These are phyloP conservation scores for Zasmidium citrigriseum DNA, from an alignment of 2,329 filamentous ascomycete species.

Conservation along the genomic window DNA sequence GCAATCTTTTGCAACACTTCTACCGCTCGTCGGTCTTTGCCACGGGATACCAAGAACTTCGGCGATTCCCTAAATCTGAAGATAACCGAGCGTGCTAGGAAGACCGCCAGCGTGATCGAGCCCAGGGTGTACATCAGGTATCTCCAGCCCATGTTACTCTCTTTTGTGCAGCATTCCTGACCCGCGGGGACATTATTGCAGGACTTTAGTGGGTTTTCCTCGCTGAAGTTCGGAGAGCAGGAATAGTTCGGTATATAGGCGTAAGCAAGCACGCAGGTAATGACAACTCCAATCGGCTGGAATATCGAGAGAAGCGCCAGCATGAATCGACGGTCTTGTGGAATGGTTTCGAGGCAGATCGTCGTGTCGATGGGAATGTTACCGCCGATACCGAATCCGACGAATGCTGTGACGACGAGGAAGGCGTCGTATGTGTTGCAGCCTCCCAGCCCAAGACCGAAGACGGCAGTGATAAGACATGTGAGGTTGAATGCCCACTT, in stretches of 20 bases:
- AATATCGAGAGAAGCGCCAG: slow-evolving; percentile 57
- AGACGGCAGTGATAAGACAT: slow-evolving; percentile 56
- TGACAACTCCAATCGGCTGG: slow-evolving; percentile 57
- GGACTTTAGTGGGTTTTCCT: slow-evolving; percentile 44
- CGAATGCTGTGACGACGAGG: slow-evolving; percentile 55
- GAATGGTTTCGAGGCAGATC: slow-evolving; percentile 59
- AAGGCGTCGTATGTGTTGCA: slow-evolving; percentile 54
- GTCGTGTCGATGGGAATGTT: slow-evolving; percentile 60
- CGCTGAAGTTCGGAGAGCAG: slow-evolving; percentile 53
- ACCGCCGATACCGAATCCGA: slow-evolving; percentile 51
- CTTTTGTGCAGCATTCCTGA: slow-evolving; percentile 39
- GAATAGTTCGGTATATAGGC: slow-evolving; percentile 53
- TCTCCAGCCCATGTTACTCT: slow-evolving; percentile 48
- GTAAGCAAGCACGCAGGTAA: slow-evolving; percentile 55
- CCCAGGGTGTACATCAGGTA: slow-evolving; percentile 45
- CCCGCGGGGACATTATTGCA: slow-evolving; percentile 40
- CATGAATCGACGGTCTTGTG: slow-evolving; percentile 53
- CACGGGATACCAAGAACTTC: slow-evolving; percentile 59
- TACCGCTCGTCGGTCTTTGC: slow-evolving; percentile 55
- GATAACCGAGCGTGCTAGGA: slow-evolving; percentile 56
- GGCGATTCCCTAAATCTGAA: slow-evolving; percentile 62
- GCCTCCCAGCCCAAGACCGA: slow-evolving; percentile 55
- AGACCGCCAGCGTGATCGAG: slow-evolving; percentile 44
- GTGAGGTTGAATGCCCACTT: slow-evolving; percentile 62
- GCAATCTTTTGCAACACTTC: slow-evolving; percentile 46